phyloP scores from a whole-genome alignment of 805 yeast species.

The Candida morakotiae region DNA sequence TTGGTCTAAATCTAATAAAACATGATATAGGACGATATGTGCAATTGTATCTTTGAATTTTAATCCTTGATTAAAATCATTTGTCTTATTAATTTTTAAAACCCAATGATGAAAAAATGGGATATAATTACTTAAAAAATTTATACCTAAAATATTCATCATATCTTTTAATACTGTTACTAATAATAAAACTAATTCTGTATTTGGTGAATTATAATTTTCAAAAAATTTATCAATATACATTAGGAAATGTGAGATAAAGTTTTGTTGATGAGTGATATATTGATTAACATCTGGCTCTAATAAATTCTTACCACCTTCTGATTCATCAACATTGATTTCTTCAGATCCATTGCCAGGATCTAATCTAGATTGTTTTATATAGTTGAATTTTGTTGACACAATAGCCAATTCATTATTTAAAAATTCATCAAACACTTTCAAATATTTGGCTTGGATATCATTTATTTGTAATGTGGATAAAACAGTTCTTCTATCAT shows the following conservation, averaged over 20 bases:
- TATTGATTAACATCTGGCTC: conserved; percentile 41
- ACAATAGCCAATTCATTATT: conserved; percentile 21
- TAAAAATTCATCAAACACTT: conserved; percentile 33
- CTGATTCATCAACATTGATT: conserved; percentile 2
- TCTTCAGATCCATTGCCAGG: conserved; percentile 4
- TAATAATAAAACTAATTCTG: conserved; percentile 18
- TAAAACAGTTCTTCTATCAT: conserved; percentile 11
- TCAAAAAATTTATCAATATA: conserved; percentile 30
- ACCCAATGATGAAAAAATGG: conserved; percentile 47
- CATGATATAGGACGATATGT: conserved; percentile 21
- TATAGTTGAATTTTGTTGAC: not conserved
- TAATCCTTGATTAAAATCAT: conserved; percentile 8
- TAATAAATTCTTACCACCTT: conserved; percentile 12
- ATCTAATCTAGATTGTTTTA: conserved; percentile 2
- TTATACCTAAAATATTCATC: conserved; percentile 39
- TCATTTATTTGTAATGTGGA: conserved; percentile 20
- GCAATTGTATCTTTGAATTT: conserved; percentile 30
- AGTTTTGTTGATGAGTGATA: conserved; percentile 39
- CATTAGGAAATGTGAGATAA: conserved; percentile 35
- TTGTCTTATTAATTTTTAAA: conserved; percentile 13
- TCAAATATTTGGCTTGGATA: conserved; percentile 38
- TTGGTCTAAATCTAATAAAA: conserved; percentile 23
- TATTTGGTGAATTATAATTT: conserved; percentile 17
- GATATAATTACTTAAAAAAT: conserved; percentile 41
- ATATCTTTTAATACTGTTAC: conserved; percentile 21